Percentiles rank a stretch among this genome's conserved stretches.
Evolutionary conservation across 768 basidiomycete species (phyloP).

Genomic region (Podaxis mareebaensis): DNA sequence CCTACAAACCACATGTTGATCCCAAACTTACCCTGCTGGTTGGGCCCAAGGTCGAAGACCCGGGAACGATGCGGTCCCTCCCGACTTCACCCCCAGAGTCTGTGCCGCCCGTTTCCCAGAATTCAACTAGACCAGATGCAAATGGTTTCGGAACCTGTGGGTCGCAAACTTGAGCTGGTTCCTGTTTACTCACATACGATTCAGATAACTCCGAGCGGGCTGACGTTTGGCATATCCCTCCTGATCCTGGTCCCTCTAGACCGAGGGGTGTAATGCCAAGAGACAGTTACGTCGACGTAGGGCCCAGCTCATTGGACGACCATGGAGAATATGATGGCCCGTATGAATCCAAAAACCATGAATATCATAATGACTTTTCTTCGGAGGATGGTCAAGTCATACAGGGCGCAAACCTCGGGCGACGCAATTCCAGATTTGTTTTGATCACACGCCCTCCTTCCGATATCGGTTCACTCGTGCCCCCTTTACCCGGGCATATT

Average conservation of each 20-base stretch:
- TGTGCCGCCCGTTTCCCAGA: not conserved
- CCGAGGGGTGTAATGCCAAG: not conserved
- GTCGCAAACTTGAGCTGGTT: not conserved
- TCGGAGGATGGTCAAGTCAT: constrained; percentile 1
- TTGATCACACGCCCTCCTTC: constrained; percentile 4
- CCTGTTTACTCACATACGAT: not conserved
- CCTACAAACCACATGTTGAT: not conserved
- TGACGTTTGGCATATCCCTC: not conserved
- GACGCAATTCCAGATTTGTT: constrained; percentile 10
- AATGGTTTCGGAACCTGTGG: not conserved
- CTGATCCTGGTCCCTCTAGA: constrained; percentile 6
- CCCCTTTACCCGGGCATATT: not conserved
- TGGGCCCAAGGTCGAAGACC: not conserved
- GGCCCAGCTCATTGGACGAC: not conserved
- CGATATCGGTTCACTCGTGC: not conserved
- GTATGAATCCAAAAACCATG: not conserved
- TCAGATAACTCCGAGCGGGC: not conserved
- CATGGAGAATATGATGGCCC: not conserved
- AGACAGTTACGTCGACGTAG: not conserved
- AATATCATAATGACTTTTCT: constrained; percentile 8
- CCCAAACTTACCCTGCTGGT: not conserved
- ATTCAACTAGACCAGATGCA: not conserved
- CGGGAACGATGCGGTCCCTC: not conserved
- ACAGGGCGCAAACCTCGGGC: constrained; percentile 2
- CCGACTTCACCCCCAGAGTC: not conserved